Percentiles rank a stretch among this genome's conserved stretches.
Evolutionary conservation across 345 rosid species (phyloP).

Genomic region (Gossypium turneri): DNA sequence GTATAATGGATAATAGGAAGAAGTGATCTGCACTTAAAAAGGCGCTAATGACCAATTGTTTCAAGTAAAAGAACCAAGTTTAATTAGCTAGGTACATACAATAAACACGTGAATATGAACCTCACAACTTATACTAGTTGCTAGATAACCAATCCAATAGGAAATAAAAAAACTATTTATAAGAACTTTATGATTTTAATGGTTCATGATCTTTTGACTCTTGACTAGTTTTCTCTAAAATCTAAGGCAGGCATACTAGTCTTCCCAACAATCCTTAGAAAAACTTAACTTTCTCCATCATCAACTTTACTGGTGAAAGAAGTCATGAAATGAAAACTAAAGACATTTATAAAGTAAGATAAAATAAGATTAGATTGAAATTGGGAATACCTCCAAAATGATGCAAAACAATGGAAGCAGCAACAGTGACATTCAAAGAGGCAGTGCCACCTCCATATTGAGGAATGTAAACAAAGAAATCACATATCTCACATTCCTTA

Average conservation of each 20-base stretch:
- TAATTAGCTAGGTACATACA: not conserved
- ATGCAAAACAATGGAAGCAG: conserved; percentile 93
- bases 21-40: not conserved
- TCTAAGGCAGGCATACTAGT: not conserved
- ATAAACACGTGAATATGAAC: not conserved
- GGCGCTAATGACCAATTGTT: not conserved
- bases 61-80: not conserved
- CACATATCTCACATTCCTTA: conserved; percentile 88
- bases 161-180: not conserved
- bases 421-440: conserved; percentile 88
- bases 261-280: not conserved
- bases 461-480: conserved; percentile 85
- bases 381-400: conserved; percentile 76
- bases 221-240: not conserved
- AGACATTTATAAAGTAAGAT: not conserved
- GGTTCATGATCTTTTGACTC: not conserved
- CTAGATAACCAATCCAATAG: not conserved
- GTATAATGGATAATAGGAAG: not conserved
- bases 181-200: not conserved
- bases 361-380: not conserved
- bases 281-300: not conserved
- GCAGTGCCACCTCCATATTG: conserved; percentile 95
- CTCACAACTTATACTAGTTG: not conserved
- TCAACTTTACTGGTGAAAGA: not conserved
- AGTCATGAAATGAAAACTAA: not conserved